Base-by-base conservation (phyloP, 768 basidiomycete genomes). In the Agaricus subrufescens region DNA sequence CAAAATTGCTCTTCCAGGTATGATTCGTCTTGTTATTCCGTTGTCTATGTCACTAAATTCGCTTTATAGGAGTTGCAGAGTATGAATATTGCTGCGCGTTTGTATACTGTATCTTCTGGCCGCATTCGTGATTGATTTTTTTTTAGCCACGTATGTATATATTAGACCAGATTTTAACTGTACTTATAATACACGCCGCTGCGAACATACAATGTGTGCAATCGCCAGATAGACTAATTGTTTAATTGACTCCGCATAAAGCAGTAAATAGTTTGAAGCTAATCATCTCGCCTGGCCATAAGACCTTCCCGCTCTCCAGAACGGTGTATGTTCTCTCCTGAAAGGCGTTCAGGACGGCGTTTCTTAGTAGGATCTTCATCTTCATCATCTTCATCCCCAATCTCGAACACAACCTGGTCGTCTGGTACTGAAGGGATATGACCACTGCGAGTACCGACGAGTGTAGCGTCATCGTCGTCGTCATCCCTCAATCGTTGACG, bases 1-100 rank as follows among this genome's bases (percentile, higher is more conserved):
- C 96, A 19, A 97, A 98, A 70, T 72, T 97, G 54, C 79, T 98
- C 45, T 94, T 97, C 87, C 95, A 97, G 84, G 93, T 86, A 64
- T 43, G 78, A n/a, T 49, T 10, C 14, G 19, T 25, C 7, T 25
- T 23, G 27, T 39, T 27, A 26, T 34, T 40, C 14, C 14, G 1
- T 42, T 15, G n/a, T 19, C 34, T n/a, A 30, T n/a, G 12, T 15
- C 27, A 26, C 46, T 27, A 37, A 45, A n/a, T 15, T 11, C 4
- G 4, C 19, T 26, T 12, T 14, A 40, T 63, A 91, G 87, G 93
- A 97, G 78, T 71, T 96, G 67, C 92, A 95, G 79, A 91, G 91
- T 59, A 95, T 95, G 94, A 94, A 94, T 69, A 92, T 94, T 60
- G 92, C 92, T 54, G 86, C 91, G 54, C 85, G 94, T 48, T 72